Conservation (phyloP, 257 asterid genomes). For the Leptodermis oblonga region DNA sequence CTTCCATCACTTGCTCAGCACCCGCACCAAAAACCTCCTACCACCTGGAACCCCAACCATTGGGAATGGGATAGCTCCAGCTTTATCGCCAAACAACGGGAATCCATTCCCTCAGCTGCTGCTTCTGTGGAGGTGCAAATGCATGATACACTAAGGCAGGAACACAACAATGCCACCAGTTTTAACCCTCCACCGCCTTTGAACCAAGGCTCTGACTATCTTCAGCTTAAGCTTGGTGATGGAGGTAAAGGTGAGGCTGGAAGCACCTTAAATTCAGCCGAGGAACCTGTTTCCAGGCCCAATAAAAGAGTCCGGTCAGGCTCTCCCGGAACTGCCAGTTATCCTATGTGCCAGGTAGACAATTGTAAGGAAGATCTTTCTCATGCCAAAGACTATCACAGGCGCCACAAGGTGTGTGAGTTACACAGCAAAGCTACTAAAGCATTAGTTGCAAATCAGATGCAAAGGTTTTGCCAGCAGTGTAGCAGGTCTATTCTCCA, state of each 20-base stretch:
- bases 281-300: slow-evolving; percentile 49
- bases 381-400: slow-evolving; percentile 77
- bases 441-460: slow-evolving; percentile 63
- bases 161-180: slow-evolving; percentile 25
- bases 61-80: slow-evolving; percentile 84
- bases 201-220: slow-evolving; percentile 27
- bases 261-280: slow-evolving; percentile 25
- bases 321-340: slow-evolving; percentile 55
- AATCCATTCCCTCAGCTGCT: too few relatives aligned
- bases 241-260: slow-evolving; percentile 21
- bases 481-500: slow-evolving; percentile 39
- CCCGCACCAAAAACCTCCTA: slow-evolving; percentile 29
- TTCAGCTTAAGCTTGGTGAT: slow-evolving; percentile 48
- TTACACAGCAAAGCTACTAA: slow-evolving; percentile 70
- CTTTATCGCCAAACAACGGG: slow-evolving; percentile 57
- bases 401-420: slow-evolving; percentile 93
- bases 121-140: slow-evolving; percentile 13
- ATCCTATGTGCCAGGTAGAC: slow-evolving; percentile 82
- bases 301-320: slow-evolving; percentile 72
- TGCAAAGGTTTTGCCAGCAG: slow-evolving; percentile 53
- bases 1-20: slow-evolving; percentile 32
- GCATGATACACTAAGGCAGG: not conserved
- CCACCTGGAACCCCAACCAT: slow-evolving; percentile 53
- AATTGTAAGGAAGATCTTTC: slow-evolving; percentile 68
- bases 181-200: slow-evolving; percentile 8